Base-by-base conservation (phyloP, 345 rosid genomes). In the Populus pruinosa region DNA sequence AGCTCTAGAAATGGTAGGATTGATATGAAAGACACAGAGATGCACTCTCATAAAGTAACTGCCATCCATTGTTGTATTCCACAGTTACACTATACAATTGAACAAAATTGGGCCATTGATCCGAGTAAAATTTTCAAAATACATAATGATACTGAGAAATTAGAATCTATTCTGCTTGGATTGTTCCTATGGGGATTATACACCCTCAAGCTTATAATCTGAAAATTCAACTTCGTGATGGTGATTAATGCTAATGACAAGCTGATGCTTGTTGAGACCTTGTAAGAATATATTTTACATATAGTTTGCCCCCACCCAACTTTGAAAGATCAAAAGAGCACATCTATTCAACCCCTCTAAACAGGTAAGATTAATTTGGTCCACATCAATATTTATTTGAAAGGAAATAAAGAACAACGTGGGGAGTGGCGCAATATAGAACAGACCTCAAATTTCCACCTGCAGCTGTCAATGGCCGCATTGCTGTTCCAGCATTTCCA, bases 401-500 rank as follows among this genome's bases (percentile, higher is more conserved):
- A 36, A 38, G 50, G 36, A 29, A 36, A 41, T 23, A 27, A 66
- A 29, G 53, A 66, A 66, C 2, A 35, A 59, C 36, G 35, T 27
- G 5, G 11, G 43, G 38, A 31, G 8, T 17, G 44, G 29, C 20
- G 56, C 2, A 69, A 59, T 17, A 53, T 8, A 17, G 65, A 14
- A 55, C 16, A 56, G 59, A 96, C 98, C 97, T 89, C 21, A 96
- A 90, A 77, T 90, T 91, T 61, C 98, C 99, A 81, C 98, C 98
- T 0, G 98, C 97, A 75, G 89, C 96, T 5, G 98, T 96, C 83
- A 96, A 84, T 38, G 98, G 98, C 33, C 98, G 97, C 96, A 96
- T 93, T 21, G 99, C 97, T 12, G 98, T 96, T 80, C 98, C 97
- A 3, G 97, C 98, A 85, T 96, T 93, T 44, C 99, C 98, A 4